Evolutionary conservation across 164 flowering plant genomes (phyloP), one percentile per base, ranked within the genome.

Genomic region (Nymphaea thermarum): DNA sequence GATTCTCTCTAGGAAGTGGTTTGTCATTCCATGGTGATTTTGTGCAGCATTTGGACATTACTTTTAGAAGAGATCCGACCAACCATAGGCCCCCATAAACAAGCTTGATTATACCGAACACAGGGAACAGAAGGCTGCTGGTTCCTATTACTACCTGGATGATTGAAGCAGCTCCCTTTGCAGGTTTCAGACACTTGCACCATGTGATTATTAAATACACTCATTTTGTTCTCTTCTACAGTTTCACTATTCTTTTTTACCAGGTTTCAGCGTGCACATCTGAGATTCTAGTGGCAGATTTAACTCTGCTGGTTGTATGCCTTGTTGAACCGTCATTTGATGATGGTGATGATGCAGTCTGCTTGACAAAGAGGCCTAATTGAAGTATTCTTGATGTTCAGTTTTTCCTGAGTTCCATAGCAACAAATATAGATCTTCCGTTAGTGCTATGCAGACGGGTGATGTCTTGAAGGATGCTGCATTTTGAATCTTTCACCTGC

Each of bases 131-230:
- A 94, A 94, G 67, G 2, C 79, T 67, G 95, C 98, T 68, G 99
- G 99, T n/a, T 88, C 99, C 51, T 94, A 91, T 70, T 91, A 94
- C 79, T 91, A 94, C 75, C 81, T 94, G 67, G 98, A 94, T 73
- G 96, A 87, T 71, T 88, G 71, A 84, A 5, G 14, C 57, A 51
- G 14, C 36, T 25, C 36, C 14, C 57, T 8, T 15, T 10, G 57
- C 57, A 51, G 7, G 15, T 15, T 51, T 51, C 57, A 3, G 36
- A 25, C 36, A 25, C 36, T 25, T 25, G 36, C 36, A 25, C 57
- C 57, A 51, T 51, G 57, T 15, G 14, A 51, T 51, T 51, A 51
- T 51, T 3, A 10, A 10, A 15, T 51, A 5, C 8, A 15, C 14
- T 51, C 57, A 51, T 8, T 15, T 51, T 15, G 5, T 51, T 51